Evolutionary conservation across 140 eudicot species (phyloP).

Genomic region (Anethum foeniculum): DNA sequence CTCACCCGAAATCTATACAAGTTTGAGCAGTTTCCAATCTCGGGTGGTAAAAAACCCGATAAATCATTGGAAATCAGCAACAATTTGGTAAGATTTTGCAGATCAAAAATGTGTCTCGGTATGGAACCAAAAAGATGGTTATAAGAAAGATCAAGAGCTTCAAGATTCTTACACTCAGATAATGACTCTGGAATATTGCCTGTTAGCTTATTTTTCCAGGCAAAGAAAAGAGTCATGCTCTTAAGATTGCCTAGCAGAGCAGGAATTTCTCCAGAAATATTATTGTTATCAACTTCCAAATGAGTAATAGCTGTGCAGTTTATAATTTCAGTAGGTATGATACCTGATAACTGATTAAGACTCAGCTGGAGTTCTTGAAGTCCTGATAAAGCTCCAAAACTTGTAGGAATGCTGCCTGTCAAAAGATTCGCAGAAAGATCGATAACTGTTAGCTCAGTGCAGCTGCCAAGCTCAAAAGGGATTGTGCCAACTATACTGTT

Average conservation of each 20-base stretch:
- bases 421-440: conserved; percentile 72
- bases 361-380: conserved; percentile 79
- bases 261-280: conserved; percentile 73
- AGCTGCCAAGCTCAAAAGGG: conserved; percentile 64
- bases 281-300: conserved; percentile 82
- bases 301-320: conserved; percentile 56
- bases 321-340: conserved; percentile 58
- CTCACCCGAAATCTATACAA: conserved; percentile 70
- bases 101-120: conserved; percentile 45
- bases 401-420: conserved; percentile 66
- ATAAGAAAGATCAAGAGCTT: conserved; percentile 89
- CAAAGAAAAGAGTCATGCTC: conserved; percentile 78
- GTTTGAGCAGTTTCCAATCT: conserved; percentile 73
- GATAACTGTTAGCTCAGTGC: conserved; percentile 49
- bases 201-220: conserved; percentile 82
- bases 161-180: conserved; percentile 57
- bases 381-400: conserved; percentile 45
- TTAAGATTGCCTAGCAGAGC: conserved; percentile 49
- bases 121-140: conserved; percentile 64
- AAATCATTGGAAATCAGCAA: conserved; percentile 66
- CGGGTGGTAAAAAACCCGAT: conserved; percentile 78
- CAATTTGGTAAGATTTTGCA: conserved; percentile 63
- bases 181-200: conserved; percentile 73
- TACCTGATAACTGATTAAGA: conserved; percentile 69
- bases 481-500: conserved; percentile 69